Evolutionary conservation across 108 stramenopile genomes (phyloP).

Genomic region (Skeletonema marinoi): DNA sequence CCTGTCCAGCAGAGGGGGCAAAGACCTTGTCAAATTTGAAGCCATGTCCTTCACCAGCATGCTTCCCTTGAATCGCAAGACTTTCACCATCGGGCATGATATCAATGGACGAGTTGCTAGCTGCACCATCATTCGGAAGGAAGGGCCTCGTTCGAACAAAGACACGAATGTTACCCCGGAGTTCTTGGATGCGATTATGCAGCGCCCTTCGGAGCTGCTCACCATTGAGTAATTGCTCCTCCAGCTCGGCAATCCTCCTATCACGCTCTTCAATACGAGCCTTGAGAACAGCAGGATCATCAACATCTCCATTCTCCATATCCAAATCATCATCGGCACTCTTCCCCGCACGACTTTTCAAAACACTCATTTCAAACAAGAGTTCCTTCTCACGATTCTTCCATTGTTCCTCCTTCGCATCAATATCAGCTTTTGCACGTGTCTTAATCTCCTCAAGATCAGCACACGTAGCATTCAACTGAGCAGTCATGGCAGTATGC

Average conservation of each 20-base stretch:
- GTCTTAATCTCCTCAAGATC: conserved; percentile 88
- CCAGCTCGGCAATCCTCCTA: conserved; percentile 75
- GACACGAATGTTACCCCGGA: conserved; percentile 89
- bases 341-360: conserved; percentile 80
- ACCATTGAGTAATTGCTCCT: conserved; percentile 81
- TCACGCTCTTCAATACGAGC: conserved; percentile 88
- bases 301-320: conserved; percentile 42
- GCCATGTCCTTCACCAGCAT: conserved; percentile 36
- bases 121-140: conserved; percentile 63
- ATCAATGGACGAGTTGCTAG: conserved; percentile 31
- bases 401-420: conserved; percentile 69
- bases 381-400: conserved; percentile 70
- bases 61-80: conserved; percentile 35
- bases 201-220: conserved; percentile 81
- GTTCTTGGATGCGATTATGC: conserved; percentile 90
- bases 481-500: conserved; percentile 88
- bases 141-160: conserved; percentile 87
- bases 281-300: conserved; percentile 88
- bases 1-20: conserved; percentile 75
- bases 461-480: conserved; percentile 81
- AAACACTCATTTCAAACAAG: conserved; percentile 85
- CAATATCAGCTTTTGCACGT: conserved; percentile 65
- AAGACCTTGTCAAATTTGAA: conserved; percentile 91
- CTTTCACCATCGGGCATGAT: conserved; percentile 53
- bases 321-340: conserved; percentile 27